Evolutionary conservation across 495 filamentous ascomycete genomes (phyloP).

Genomic region (Tuber borchii): DNA sequence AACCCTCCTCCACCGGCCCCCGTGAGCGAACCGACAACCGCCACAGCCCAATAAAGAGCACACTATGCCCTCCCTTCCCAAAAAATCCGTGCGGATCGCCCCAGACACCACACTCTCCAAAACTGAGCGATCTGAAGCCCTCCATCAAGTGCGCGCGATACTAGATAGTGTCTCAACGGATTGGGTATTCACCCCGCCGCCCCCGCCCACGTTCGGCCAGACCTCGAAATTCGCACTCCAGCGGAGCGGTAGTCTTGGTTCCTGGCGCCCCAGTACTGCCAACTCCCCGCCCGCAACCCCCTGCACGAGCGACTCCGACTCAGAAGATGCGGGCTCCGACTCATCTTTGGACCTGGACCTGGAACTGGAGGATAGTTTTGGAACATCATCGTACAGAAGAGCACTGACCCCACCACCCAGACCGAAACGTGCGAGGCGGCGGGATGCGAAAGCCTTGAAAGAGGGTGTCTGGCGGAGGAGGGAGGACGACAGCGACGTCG

Average conservation of each 20-base stretch:
- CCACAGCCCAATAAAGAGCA: background rate
- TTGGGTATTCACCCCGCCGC: constrained; percentile 20
- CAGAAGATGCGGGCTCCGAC: constrained; percentile 15
- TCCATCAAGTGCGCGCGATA: constrained; percentile 10
- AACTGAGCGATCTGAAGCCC: constrained; percentile 18
- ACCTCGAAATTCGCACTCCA: constrained; percentile 15
- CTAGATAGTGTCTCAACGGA: constrained; percentile 13
- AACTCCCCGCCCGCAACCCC: background rate
- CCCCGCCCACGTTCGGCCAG: constrained; percentile 11
- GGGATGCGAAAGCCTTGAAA: background rate
- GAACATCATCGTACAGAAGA: constrained; percentile 24
- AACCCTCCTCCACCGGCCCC: background rate
- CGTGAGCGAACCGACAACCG: background rate
- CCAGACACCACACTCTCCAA: constrained; percentile 15
- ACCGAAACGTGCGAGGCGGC: constrained; percentile 3
- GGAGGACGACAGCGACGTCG: constrained; percentile 31
- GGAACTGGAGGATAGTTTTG: constrained; percentile 21
- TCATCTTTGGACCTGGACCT: constrained; percentile 19
- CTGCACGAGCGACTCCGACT: constrained; percentile 11
- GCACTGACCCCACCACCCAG: constrained; percentile 27
- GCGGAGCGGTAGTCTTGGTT: constrained; percentile 21
- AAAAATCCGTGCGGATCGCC: constrained; percentile 2
- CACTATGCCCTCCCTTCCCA: background rate
- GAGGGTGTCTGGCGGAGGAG: constrained; percentile 28
- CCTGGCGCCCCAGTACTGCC: constrained; percentile 21